These are phyloP conservation scores for Rhinocladiella mackenziei DNA, from an alignment of 2,329 filamentous ascomycete species.

Conservation along the genomic window DNA sequence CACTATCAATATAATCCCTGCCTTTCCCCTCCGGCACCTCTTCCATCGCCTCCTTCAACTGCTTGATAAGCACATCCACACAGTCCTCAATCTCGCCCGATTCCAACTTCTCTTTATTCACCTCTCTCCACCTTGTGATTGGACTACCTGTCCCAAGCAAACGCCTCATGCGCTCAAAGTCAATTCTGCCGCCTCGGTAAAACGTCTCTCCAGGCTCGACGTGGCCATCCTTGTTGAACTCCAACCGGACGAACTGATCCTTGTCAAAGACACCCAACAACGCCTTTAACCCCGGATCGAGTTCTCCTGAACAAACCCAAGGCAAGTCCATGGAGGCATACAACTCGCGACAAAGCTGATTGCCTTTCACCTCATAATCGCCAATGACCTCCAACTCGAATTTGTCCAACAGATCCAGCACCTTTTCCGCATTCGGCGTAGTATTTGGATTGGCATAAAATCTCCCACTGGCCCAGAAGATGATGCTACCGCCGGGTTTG, in stretches of 20 bases:
- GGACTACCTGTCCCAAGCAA: conserved; percentile 37
- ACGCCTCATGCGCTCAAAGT: conserved; percentile 31
- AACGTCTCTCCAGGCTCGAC: conserved; percentile 30
- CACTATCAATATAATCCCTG: conserved; percentile 24
- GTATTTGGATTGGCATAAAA: conserved; percentile 32
- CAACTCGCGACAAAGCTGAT: conserved; percentile 38
- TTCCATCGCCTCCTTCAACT: conserved; percentile 29
- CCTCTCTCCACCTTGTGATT: conserved; percentile 41
- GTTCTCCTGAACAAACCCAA: conserved; percentile 39
- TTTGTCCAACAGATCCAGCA: conserved; percentile 43
- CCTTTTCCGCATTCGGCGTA: conserved; percentile 40
- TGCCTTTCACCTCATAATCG: conserved; percentile 44
- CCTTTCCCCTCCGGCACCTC: conserved; percentile 31
- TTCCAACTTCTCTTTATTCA: conserved; percentile 36
- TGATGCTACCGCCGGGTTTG: conserved; percentile 53
- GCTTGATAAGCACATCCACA: conserved; percentile 30
- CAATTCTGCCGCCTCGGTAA: conserved; percentile 22
- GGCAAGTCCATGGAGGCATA: conserved; percentile 49
- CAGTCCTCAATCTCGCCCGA: conserved; percentile 37
- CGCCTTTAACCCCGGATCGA: conserved; percentile 26
- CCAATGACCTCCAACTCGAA: conserved; percentile 38
- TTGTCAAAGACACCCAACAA: conserved; percentile 22
- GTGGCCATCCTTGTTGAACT: conserved; percentile 18
- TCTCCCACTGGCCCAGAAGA: conserved; percentile 45
- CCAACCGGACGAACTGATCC: conserved; percentile 13